Conservation (phyloP, 2,329 filamentous ascomycete species). For the Microsporum audouinii region DNA sequence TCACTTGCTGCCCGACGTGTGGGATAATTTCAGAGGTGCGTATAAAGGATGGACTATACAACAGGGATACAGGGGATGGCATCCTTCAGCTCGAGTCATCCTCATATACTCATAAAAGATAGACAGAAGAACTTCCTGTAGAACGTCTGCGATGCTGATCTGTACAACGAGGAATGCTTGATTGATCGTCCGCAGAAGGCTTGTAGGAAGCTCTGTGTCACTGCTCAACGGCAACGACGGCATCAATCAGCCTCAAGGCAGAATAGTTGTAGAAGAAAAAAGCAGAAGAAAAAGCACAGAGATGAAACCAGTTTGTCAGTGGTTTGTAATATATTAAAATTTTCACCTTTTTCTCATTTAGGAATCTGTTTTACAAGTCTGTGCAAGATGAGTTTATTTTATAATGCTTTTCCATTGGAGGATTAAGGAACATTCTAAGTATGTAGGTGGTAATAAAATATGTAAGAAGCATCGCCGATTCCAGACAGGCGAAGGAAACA, state of each 20-base stretch:
- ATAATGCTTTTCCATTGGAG: constrained; percentile 1
- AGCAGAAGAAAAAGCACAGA: too few species aligned
- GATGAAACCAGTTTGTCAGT: too few species aligned
- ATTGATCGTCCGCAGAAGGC: neutral
- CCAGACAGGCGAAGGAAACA: neutral
- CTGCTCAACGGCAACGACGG: neutral
- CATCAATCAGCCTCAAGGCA: neutral
- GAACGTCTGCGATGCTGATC: neutral
- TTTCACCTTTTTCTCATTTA: too few species aligned
- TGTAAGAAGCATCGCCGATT: neutral
- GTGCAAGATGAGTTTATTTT: neutral
- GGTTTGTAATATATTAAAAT: too few species aligned
- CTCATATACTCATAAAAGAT: too few species aligned
- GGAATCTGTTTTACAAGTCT: too few species aligned
- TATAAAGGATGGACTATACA: neutral
- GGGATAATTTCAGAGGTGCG: neutral
- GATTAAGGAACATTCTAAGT: constrained; percentile 1
- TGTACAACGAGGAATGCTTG: neutral
- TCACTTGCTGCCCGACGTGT: neutral
- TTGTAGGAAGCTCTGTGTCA: neutral
- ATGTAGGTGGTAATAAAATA: neutral
- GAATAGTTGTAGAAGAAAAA: neutral
- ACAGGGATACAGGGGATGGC: neutral
- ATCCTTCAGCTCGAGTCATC: neutral
- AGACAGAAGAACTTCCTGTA: neutral